Conservation (phyloP, 2,329 filamentous ascomycete species). For the Fusarium acutatum region DNA sequence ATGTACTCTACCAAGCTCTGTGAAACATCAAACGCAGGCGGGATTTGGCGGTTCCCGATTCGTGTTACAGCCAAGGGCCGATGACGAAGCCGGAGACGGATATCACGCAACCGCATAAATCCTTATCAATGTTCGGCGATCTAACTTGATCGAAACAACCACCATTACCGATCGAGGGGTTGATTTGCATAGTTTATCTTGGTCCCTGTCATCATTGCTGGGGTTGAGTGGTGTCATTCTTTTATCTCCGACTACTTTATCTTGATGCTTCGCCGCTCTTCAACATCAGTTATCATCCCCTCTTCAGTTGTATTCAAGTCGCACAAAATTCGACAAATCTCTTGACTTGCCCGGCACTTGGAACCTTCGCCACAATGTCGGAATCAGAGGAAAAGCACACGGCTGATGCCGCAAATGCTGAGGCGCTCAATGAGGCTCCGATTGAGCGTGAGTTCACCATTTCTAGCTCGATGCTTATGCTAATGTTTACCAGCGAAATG, state of each 20-base stretch:
- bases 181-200: background rate
- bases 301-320: background rate
- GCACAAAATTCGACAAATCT: background rate
- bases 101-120: background rate
- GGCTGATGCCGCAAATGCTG: background rate
- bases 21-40: background rate
- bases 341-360: background rate
- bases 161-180: background rate
- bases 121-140: background rate
- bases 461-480: background rate
- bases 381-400: background rate
- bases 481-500: constrained; percentile 30
- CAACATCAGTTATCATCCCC: background rate
- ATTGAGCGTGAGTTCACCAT: background rate
- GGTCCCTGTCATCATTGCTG: background rate
- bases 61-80: background rate
- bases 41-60: background rate
- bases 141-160: background rate
- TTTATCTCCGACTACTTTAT: background rate
- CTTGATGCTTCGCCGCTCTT: background rate
- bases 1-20: background rate
- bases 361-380: background rate
- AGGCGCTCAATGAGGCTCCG: background rate
- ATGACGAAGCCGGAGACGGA: background rate
- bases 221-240: background rate